Conservation (phyloP, 208 protist genomes). For the Acanthamoeba lenticulata region DNA sequence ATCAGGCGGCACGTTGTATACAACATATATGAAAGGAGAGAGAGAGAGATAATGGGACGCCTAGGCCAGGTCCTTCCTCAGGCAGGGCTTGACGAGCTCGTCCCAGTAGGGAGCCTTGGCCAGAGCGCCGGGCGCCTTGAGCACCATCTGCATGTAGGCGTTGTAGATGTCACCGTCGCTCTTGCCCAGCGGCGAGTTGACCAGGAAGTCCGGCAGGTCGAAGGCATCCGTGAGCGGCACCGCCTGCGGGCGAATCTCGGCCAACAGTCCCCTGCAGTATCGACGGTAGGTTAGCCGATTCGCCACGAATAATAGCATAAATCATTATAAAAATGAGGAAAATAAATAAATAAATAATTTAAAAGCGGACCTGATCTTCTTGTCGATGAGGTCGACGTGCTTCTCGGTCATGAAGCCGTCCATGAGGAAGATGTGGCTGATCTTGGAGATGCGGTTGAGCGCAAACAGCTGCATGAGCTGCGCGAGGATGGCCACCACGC, state of each 20-base stretch:
- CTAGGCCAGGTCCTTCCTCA: conserved; percentile 57
- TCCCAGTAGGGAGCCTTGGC: conserved; percentile 64
- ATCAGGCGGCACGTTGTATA: no score
- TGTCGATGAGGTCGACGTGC: conserved; percentile 49
- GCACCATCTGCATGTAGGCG: conserved; percentile 43
- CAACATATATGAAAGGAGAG: no score
- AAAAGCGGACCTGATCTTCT: conserved; percentile 7
- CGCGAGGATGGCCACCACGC: not conserved
- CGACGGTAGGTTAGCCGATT: no score
- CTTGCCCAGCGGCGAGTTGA: conserved; percentile 59
- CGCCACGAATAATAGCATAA: no score
- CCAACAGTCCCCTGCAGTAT: not conserved
- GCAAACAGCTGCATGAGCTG: conserved; percentile 40
- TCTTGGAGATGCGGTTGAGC: conserved; percentile 1
- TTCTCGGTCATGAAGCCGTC: conserved; percentile 56
- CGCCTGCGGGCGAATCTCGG: conserved; percentile 30
- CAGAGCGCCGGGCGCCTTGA: not conserved
- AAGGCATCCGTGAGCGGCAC: conserved; percentile 54
- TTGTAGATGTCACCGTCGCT: conserved; percentile 63
- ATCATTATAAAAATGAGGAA: no score
- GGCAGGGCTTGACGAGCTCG: conserved; percentile 65
- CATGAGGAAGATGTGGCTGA: not conserved
- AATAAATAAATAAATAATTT: no score
- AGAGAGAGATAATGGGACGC: no score
- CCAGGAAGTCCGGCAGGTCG: conserved; percentile 30